These are phyloP conservation scores for Coffea canephora DNA, from an alignment of 257 asterid genomes.

Conservation along the genomic window DNA sequence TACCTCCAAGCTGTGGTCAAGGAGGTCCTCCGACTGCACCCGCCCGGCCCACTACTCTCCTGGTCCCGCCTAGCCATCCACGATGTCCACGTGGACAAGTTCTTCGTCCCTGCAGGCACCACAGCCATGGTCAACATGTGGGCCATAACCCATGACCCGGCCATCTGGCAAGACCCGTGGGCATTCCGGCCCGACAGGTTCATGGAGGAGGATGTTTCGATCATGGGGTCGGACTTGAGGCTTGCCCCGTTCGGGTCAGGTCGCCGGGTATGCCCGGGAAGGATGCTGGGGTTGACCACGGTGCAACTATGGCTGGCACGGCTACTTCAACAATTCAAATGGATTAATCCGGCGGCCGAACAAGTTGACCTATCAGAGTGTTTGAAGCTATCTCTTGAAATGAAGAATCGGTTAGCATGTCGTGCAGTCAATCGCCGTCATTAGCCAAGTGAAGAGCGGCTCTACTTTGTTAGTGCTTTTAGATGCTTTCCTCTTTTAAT, in stretches of 20 bases:
- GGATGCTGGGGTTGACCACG: constrained; percentile 55
- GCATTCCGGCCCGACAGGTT: constrained; percentile 61
- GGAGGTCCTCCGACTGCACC: constrained; percentile 56
- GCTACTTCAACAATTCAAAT: constrained; percentile 46
- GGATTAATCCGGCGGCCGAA: constrained; percentile 29
- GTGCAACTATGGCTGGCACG: constrained; percentile 62
- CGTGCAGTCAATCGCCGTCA: constrained; percentile 24
- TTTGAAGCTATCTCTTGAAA: constrained; percentile 57
- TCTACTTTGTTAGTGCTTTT: neutral
- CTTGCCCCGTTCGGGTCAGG: constrained; percentile 86
- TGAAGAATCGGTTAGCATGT: constrained; percentile 60
- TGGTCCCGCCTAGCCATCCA: constrained; percentile 68
- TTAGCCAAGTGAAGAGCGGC: neutral
- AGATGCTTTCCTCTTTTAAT: neutral
- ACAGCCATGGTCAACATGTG: constrained; percentile 82
- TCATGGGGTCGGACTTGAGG: constrained; percentile 72
- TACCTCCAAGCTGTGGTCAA: constrained; percentile 56
- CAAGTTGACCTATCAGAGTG: constrained; percentile 55
- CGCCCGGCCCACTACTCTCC: constrained; percentile 72
- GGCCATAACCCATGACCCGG: constrained; percentile 67
- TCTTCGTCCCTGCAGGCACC: constrained; percentile 57
- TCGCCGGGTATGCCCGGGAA: constrained; percentile 64
- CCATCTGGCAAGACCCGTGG: constrained; percentile 57
- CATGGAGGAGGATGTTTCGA: constrained; percentile 37
- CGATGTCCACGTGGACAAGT: constrained; percentile 46